These are phyloP conservation scores for Neonectria hederae DNA, from an alignment of 2,329 filamentous ascomycete genomes.

Conservation along the genomic window DNA sequence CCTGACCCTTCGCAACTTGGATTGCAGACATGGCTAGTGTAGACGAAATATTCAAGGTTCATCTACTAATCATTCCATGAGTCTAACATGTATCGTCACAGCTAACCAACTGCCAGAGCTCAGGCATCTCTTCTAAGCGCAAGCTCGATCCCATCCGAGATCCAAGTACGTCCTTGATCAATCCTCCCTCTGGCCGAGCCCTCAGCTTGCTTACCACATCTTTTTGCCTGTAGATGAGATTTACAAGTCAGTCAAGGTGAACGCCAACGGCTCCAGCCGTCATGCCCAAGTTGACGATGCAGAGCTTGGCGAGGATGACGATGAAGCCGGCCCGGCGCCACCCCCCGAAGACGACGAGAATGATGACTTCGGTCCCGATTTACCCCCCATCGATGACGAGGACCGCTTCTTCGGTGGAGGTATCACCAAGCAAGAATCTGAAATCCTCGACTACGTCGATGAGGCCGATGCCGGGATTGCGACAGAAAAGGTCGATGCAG, in stretches of 20 bases:
- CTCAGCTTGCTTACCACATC: constrained; percentile 6
- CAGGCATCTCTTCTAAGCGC: constrained; percentile 65
- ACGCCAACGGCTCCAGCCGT: constrained; percentile 55
- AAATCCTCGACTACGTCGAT: constrained; percentile 90
- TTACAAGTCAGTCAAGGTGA: constrained; percentile 70
- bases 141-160: constrained; percentile 70
- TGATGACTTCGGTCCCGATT: constrained; percentile 58
- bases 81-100: neutral
- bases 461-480: constrained; percentile 49
- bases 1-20: neutral
- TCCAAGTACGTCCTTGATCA: constrained; percentile 61
- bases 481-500: constrained; percentile 80
- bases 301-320: constrained; percentile 60
- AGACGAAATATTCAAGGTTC: constrained; percentile 67
- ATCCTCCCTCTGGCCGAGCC: neutral
- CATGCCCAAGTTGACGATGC: constrained; percentile 56
- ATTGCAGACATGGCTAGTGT: constrained; percentile 60
- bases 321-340: constrained; percentile 57
- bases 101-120: constrained; percentile 38
- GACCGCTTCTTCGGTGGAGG: constrained; percentile 96
- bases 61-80: neutral
- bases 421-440: constrained; percentile 80
- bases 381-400: constrained; percentile 72
- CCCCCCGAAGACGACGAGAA: constrained; percentile 62
- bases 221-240: constrained; percentile 59